Base-by-base conservation (phyloP, 257 asterid genomes). In the Rehmannia glutinosa region DNA sequence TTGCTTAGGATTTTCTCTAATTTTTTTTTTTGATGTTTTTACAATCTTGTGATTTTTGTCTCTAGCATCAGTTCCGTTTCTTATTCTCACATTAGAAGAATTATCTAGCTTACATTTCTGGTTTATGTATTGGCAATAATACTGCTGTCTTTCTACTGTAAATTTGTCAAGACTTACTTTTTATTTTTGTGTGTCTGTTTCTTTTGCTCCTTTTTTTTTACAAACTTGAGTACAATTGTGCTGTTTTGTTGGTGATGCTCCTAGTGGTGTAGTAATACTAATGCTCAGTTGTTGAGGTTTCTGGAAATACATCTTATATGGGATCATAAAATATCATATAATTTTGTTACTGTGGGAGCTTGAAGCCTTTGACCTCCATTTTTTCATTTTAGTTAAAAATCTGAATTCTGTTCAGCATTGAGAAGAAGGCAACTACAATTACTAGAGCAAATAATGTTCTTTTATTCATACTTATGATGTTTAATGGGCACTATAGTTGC, bases 161-260 rank as follows among this genome's bases (percentile, higher is more conserved):
- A 54, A 54, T 63, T 57, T 15, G 8, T 19, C 58, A 63, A 21
- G 64, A 39, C 49, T 21, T 65, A 7, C 20, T 36, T 35, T 54
- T 8, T 64, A 3, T 36, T 17, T 41, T 8, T 57, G 21, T 10
- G 23, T 28, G 49, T 58, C 25, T 59, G 15, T 46, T 17, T 19
- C 1, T 10, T n/a, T n/a, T n/a, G n/a, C n/a, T n/a, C n/a, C n/a
- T n/a, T n/a, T n/a, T n/a, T 24, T 41, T 23, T 57, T 57, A 42
- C 43, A 58, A 35, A 56, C 51, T 38, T 54, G 78, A 46, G 73
- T 59, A 54, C n/a, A n/a, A n/a, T n/a, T n/a, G n/a, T n/a, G n/a
- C n/a, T 71, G 69, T 77, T 38, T 36, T 71, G 73, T 64, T 61
- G 77, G 71, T 63, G 73, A 65, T 76, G 75, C 71, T 70, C 64